Evolutionary conservation across 371 early-diverging fungal genomes (phyloP).

Genomic region (Circinella umbellata): DNA sequence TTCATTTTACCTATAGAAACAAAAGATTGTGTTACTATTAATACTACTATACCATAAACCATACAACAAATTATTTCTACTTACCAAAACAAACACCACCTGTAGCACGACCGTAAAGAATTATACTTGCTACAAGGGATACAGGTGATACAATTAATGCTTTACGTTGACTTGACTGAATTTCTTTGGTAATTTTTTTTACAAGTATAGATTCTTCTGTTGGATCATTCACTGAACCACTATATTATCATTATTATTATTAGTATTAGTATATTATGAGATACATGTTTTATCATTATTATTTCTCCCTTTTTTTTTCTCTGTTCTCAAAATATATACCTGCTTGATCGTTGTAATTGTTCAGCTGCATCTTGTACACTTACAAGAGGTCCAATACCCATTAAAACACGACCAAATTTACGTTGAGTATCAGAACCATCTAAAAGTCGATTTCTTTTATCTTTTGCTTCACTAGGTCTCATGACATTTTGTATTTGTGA

Average conservation of each 20-base stretch:
- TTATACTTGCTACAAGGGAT: constrained; percentile 40
- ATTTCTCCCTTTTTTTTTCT: neutral
- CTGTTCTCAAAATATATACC: constrained; percentile 13
- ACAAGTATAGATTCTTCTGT: constrained; percentile 32
- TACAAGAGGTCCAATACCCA: constrained; percentile 50
- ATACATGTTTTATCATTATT: neutral
- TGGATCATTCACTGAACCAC: constrained; percentile 16
- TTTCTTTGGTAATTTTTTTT: constrained; percentile 32
- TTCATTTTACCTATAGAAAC: constrained; percentile 51
- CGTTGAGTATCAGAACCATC: constrained; percentile 27
- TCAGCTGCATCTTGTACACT: constrained; percentile 50
- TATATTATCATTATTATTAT: neutral
- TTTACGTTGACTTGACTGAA: constrained; percentile 44
- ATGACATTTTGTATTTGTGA: constrained; percentile 21
- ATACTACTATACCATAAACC: too few relatives aligned
- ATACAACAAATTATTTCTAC: too few relatives aligned
- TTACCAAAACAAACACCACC: constrained; percentile 47
- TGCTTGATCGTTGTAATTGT: constrained; percentile 23
- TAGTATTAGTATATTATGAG: neutral
- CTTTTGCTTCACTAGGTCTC: constrained; percentile 52
- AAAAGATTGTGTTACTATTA: too few relatives aligned
- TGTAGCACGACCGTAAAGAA: constrained; percentile 52
- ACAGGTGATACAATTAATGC: constrained; percentile 47
- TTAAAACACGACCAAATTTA: constrained; percentile 40
- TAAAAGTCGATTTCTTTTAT: constrained; percentile 34